Percentiles rank a stretch among this genome's conserved stretches.
phyloP scores from a whole-genome alignment of 805 yeast genomes.

The Kodamaea neixiangensis region DNA sequence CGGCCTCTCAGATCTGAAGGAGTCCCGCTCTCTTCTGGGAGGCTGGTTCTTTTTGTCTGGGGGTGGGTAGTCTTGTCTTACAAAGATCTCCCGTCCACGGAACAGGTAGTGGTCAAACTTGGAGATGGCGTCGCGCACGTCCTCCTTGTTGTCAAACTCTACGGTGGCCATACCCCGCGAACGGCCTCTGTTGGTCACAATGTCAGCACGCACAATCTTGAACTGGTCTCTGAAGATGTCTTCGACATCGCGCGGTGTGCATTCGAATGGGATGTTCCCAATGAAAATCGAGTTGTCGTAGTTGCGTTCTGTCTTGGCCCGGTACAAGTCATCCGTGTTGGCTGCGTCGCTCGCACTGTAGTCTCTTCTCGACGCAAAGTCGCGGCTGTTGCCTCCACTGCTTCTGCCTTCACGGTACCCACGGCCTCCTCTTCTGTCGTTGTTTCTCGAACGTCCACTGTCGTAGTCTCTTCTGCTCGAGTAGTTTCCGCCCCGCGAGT shows the following conservation, averaged over 20 bases:
- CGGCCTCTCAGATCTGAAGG: slow-evolving; percentile 21
- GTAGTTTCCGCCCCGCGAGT: not conserved
- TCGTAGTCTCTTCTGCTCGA: slow-evolving; percentile 17
- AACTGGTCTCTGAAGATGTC: slow-evolving; percentile 52
- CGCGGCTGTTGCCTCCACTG: slow-evolving; percentile 13
- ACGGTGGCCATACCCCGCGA: slow-evolving; percentile 92
- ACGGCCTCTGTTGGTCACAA: slow-evolving; percentile 74
- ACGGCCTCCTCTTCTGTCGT: slow-evolving; percentile 21
- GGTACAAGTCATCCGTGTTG: slow-evolving; percentile 36
- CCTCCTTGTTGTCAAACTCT: slow-evolving; percentile 66
- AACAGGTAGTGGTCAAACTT: slow-evolving; percentile 65
- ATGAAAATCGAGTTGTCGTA: slow-evolving; percentile 70
- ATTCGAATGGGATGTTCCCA: slow-evolving; percentile 70
- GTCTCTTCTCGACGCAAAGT: slow-evolving; percentile 23
- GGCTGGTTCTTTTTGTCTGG: slow-evolving; percentile 45
- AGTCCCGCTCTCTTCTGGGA: slow-evolving; percentile 12
- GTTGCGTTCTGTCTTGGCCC: slow-evolving; percentile 49
- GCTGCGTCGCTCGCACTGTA: slow-evolving; percentile 18
- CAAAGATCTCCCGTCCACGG: slow-evolving; percentile 78
- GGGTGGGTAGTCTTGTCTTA: slow-evolving; percentile 89
- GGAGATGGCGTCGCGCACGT: slow-evolving; percentile 70
- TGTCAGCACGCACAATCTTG: slow-evolving; percentile 75
- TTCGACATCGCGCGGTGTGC: slow-evolving; percentile 59
- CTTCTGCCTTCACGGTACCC: slow-evolving; percentile 9
- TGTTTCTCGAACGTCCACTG: slow-evolving; percentile 21